Evolutionary conservation across 2,329 filamentous ascomycete species (phyloP).

Genomic region (Penicillium palitans): DNA sequence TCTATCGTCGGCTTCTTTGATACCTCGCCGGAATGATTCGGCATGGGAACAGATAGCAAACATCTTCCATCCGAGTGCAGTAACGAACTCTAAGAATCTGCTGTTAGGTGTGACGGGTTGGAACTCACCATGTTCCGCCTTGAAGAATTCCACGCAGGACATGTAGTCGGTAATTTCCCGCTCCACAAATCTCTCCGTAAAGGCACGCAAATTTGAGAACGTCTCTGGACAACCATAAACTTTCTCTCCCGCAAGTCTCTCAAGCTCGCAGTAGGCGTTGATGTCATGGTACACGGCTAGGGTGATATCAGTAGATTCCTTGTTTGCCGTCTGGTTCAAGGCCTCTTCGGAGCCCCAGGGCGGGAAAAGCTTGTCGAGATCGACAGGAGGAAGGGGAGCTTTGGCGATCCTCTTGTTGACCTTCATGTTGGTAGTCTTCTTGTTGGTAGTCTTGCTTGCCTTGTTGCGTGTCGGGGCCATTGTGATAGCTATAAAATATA

Average conservation of each 20-base stretch:
- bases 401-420: not conserved
- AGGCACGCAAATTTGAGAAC: not conserved
- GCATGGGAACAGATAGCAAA: constrained; percentile 30
- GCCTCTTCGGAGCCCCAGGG: not conserved
- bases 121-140: constrained; percentile 1
- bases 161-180: not conserved
- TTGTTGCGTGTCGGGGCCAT: not conserved
- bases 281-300: constrained; percentile 5
- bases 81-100: constrained; percentile 10
- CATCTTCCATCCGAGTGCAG: constrained; percentile 26
- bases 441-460: not conserved
- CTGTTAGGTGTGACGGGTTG: not conserved
- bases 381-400: not conserved
- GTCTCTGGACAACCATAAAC: not conserved
- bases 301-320: not conserved
- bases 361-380: not conserved
- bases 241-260: not conserved
- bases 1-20: not conserved
- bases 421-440: not conserved
- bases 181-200: not conserved
- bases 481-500: not conserved
- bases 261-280: not conserved
- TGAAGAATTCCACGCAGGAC: not conserved
- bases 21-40: constrained; percentile 25
- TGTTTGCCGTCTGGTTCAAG: not conserved